Conservation (phyloP, 1,284 basidiomycete genomes). For the Tilletia setariae region DNA sequence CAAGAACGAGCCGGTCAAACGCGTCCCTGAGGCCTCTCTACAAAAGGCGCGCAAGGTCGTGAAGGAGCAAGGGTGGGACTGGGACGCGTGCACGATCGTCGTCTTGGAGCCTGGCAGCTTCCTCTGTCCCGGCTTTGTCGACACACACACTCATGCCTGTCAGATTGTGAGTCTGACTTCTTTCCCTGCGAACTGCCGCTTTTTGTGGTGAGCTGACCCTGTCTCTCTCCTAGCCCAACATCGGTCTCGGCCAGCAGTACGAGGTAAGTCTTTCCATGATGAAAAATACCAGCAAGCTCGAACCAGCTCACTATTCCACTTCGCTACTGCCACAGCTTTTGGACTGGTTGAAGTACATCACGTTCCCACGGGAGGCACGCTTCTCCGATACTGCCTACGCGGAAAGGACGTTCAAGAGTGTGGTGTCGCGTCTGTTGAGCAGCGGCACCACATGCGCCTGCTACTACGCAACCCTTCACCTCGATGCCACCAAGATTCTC, state of each 20-base stretch:
- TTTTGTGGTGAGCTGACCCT: too few relatives aligned
- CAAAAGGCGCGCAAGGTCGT: constrained; percentile 21
- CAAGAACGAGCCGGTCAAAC: neutral
- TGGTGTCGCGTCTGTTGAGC: constrained; percentile 72
- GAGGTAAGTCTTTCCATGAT: constrained; percentile 51
- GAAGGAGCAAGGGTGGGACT: constrained; percentile 38
- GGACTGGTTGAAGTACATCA: constrained; percentile 81
- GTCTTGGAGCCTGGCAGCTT: constrained; percentile 69
- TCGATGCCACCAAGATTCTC: constrained; percentile 74
- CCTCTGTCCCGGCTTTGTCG: constrained; percentile 80
- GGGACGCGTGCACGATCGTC: constrained; percentile 56
- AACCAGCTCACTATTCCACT: neutral
- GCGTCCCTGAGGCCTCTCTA: neutral
- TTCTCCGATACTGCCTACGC: constrained; percentile 75
- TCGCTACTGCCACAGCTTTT: constrained; percentile 61
- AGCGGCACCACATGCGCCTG: constrained; percentile 77
- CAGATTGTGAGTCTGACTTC: constrained; percentile 58
- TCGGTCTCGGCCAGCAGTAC: constrained; percentile 59
- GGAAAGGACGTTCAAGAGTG: constrained; percentile 66
- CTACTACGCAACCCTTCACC: constrained; percentile 82
- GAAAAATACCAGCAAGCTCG: neutral
- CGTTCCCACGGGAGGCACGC: constrained; percentile 82
- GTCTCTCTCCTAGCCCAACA: constrained; percentile 69
- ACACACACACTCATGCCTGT: constrained; percentile 69
- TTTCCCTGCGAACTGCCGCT: too few relatives aligned